These are phyloP conservation scores for Silene latifolia DNA, from an alignment of 148 eudicot genomes.

Conservation along the genomic window DNA sequence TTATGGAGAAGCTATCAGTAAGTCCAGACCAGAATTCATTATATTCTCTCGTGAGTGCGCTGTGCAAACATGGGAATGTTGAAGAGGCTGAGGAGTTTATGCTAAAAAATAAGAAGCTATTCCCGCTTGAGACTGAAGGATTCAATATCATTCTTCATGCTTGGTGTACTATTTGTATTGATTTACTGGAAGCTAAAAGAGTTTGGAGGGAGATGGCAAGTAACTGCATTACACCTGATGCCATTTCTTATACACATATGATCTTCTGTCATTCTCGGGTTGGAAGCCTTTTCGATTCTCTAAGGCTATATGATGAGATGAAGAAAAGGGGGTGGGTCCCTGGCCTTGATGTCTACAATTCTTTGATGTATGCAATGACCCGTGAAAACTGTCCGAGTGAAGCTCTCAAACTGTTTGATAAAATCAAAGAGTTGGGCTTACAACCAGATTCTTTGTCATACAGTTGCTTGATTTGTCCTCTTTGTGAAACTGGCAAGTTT, in stretches of 20 bases:
- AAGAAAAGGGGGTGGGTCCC: conserved; percentile 73
- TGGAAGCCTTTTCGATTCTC: conserved; percentile 72
- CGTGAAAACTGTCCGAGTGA: conserved; percentile 66
- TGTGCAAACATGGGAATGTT: conserved; percentile 71
- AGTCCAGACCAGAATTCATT: conserved; percentile 60
- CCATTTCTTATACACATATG: conserved; percentile 66
- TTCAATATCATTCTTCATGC: conserved; percentile 80
- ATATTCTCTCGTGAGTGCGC: conserved; percentile 51
- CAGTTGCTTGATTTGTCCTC: conserved; percentile 65
- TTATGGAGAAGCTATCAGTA: conserved; percentile 65
- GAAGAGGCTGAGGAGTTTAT: conserved; percentile 93
- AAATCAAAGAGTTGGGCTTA: conserved; percentile 55
- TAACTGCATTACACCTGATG: conserved; percentile 61
- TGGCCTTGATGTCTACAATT: conserved; percentile 64
- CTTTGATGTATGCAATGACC: conserved; percentile 62
- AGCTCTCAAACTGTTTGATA: conserved; percentile 58
- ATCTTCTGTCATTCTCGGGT: conserved; percentile 72
- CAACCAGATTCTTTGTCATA: conserved; percentile 58
- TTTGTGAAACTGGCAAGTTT: conserved; percentile 59
- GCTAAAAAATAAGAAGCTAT: conserved; percentile 61
- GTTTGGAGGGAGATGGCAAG: conserved; percentile 91
- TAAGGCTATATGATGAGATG: conserved; percentile 88
- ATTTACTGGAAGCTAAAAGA: conserved; percentile 75
- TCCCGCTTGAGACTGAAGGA: conserved; percentile 69
- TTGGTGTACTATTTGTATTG: conserved; percentile 68